Evolutionary conservation across 441 rosid genomes (phyloP).

Genomic region (Sinapis alba): DNA sequence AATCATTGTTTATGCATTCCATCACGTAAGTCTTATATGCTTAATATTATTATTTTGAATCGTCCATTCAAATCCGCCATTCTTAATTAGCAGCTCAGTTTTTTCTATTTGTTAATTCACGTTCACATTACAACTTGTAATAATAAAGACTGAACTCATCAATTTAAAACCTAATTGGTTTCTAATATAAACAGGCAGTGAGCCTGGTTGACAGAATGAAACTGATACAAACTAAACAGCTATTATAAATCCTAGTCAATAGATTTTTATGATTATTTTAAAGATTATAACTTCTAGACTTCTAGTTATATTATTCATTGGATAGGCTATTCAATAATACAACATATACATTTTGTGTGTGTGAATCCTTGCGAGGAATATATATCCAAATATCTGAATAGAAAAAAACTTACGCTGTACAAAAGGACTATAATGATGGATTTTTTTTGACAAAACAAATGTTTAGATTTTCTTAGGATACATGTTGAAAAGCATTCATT

Average conservation of each 20-base stretch:
- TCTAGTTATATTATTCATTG: no score
- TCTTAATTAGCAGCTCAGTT: background rate
- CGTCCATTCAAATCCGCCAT: background rate
- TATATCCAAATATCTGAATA: background rate
- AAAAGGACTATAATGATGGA: background rate
- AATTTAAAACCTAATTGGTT: background rate
- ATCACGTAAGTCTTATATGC: background rate
- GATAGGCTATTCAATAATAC: no score
- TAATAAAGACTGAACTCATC: background rate
- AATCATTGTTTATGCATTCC: conserved; percentile 4
- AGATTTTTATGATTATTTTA: no score
- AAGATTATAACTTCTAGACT: no score
- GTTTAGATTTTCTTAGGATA: background rate
- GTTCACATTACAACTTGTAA: conserved; percentile 3
- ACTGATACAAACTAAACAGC: background rate
- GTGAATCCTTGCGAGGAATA: background rate
- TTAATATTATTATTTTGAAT: background rate
- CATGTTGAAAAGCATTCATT: background rate
- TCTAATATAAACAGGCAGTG: background rate
- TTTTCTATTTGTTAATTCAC: background rate
- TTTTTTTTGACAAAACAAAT: background rate
- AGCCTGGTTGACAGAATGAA: background rate
- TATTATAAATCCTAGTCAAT: no score
- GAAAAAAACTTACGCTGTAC: background rate
- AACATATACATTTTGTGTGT: background rate